phyloP scores from a whole-genome alignment of 352 stramenopile genomes.

The Pythium periplocum region DNA sequence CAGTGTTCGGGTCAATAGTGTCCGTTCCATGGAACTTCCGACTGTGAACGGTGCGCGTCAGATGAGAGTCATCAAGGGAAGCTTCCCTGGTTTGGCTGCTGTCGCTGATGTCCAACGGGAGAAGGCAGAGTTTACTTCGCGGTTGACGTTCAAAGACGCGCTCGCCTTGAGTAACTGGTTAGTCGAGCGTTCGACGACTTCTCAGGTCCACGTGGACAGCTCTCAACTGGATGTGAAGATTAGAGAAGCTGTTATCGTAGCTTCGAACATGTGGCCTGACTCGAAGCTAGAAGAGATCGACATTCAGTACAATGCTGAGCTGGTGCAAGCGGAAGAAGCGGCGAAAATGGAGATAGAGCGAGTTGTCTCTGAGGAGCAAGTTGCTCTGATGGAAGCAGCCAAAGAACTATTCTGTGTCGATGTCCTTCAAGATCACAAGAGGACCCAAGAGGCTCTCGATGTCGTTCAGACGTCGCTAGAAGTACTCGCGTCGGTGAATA shows the following conservation, averaged over 20 bases:
- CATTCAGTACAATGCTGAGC: too few relatives aligned
- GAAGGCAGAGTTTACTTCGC: background rate
- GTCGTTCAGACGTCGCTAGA: background rate
- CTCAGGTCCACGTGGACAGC: slow-evolving; percentile 6
- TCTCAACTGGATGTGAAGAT: slow-evolving; percentile 1
- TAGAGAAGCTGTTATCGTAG: slow-evolving; percentile 12
- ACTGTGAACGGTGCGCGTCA: background rate
- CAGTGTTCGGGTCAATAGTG: slow-evolving; percentile 2
- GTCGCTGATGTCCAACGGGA: background rate
- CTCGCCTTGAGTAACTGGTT: slow-evolving; percentile 5
- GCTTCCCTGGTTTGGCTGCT: slow-evolving; percentile 1
- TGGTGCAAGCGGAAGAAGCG: slow-evolving; percentile 19
- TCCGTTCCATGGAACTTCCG: slow-evolving; percentile 1
- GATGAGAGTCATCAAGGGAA: slow-evolving; percentile 7
- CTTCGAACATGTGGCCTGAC: slow-evolving; percentile 17
- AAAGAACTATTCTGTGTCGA: slow-evolving; percentile 29
- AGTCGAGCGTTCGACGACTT: slow-evolving; percentile 23
- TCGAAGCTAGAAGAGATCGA: too few relatives aligned
- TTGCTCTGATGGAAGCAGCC: slow-evolving; percentile 9
- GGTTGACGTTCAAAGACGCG: background rate
- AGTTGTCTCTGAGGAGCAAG: slow-evolving; percentile 12
- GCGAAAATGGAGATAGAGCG: slow-evolving; percentile 19
- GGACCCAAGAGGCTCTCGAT: slow-evolving; percentile 4
- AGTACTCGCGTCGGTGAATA: background rate
- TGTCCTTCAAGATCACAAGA: slow-evolving; percentile 18